Evolutionary conservation across 2,329 filamentous ascomycete genomes (phyloP).

Genomic region (Juglanconis juglandina): DNA sequence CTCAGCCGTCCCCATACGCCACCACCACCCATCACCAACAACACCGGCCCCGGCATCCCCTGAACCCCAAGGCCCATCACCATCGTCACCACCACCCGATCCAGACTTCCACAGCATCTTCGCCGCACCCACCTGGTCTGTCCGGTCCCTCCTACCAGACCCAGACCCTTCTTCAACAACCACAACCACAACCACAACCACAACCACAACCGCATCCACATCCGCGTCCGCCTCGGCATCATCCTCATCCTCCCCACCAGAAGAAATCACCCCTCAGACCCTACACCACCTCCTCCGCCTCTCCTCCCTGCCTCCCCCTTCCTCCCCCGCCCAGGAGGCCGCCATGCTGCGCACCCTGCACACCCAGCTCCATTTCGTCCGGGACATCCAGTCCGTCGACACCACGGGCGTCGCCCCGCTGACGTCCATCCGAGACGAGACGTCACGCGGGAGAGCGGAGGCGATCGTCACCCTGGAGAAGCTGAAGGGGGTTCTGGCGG

Average conservation of each 20-base stretch:
- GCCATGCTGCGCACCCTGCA: conserved; percentile 71
- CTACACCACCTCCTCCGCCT: conserved; percentile 83
- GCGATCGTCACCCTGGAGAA: conserved; percentile 57
- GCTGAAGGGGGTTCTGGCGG: conserved; percentile 52
- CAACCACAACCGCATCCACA: background rate
- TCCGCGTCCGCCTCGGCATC: background rate
- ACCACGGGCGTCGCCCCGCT: conserved; percentile 71
- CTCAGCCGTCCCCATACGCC: background rate
- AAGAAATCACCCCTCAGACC: conserved; percentile 60
- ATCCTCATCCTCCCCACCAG: conserved; percentile 23
- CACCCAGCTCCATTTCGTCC: conserved; percentile 88
- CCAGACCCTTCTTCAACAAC: conserved; percentile 13
- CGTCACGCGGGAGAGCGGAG: conserved; percentile 49
- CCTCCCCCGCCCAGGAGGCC: conserved; percentile 58
- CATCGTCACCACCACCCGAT: too few species aligned
- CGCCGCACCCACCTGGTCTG: conserved; percentile 76
- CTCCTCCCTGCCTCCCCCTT: conserved; percentile 77
- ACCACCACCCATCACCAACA: background rate
- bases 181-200: conserved; percentile 18
- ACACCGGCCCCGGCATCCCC: background rate
- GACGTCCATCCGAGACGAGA: conserved; percentile 78
- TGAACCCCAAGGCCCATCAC: too few species aligned
- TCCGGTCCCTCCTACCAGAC: conserved; percentile 65
- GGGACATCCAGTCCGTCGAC: conserved; percentile 75
- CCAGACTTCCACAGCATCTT: conserved; percentile 40